Conservation (phyloP, 352 stramenopile genomes). For the Phytophthora europaea region DNA sequence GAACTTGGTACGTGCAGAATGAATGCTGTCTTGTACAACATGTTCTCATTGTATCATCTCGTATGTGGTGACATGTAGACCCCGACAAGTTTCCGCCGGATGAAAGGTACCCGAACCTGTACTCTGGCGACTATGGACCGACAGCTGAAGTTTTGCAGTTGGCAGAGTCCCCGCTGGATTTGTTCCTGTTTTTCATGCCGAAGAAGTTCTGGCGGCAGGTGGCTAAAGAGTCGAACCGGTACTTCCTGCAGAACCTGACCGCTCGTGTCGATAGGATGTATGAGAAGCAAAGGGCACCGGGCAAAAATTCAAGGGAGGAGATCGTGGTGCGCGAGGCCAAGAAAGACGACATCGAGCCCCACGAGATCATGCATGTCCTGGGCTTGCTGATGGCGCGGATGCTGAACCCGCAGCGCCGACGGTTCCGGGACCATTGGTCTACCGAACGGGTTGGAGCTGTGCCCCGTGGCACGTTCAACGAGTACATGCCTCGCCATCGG, state of each 20-base stretch:
- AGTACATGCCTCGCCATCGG: background rate
- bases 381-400: constrained; percentile 2
- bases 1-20: background rate
- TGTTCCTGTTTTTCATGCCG: constrained; percentile 14
- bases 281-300: background rate
- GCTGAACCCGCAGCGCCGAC: background rate
- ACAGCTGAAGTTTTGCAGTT: background rate
- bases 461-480: background rate
- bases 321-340: constrained; percentile 6
- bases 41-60: background rate
- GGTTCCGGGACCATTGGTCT: constrained; percentile 5
- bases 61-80: background rate
- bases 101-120: background rate
- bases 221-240: background rate
- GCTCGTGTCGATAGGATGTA: constrained; percentile 4
- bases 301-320: constrained; percentile 1
- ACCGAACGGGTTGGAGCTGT: constrained; percentile 2
- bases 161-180: background rate
- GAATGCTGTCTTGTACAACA: background rate
- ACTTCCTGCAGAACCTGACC: background rate
- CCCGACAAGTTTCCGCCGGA: background rate
- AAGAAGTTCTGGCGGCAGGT: constrained; percentile 18
- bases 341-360: background rate
- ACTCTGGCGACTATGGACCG: background rate
- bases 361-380: too few relatives aligned